Conservation (phyloP, 2,329 filamentous ascomycete species). For the Camillea tinctor region DNA sequence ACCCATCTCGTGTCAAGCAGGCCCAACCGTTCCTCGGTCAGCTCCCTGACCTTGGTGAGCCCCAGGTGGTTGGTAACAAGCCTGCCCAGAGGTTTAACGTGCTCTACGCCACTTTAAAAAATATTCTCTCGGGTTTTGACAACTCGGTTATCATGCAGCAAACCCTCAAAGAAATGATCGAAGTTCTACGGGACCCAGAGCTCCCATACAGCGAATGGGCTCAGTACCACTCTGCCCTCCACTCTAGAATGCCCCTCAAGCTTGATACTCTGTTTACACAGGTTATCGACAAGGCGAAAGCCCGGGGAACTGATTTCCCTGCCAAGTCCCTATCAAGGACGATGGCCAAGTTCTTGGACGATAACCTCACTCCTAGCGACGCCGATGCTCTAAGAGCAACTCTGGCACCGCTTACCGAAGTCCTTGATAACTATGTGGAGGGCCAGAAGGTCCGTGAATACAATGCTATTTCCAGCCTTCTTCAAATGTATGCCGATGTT, state of each 20-base stretch:
- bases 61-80: slow-evolving; percentile 86
- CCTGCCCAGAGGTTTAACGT: slow-evolving; percentile 83
- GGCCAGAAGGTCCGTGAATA: slow-evolving; percentile 91
- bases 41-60: slow-evolving; percentile 81
- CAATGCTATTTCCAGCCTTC: slow-evolving; percentile 72
- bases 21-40: slow-evolving; percentile 91
- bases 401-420: slow-evolving; percentile 71
- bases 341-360: slow-evolving; percentile 84
- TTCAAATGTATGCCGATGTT: slow-evolving; percentile 78
- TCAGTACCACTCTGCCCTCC: slow-evolving; percentile 92
- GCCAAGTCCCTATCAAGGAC: slow-evolving; percentile 83
- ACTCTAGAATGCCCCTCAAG: slow-evolving; percentile 94
- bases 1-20: slow-evolving; percentile 94
- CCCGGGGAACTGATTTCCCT: slow-evolving; percentile 83
- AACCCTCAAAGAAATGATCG: slow-evolving; percentile 84
- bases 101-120: slow-evolving; percentile 73
- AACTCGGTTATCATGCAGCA: slow-evolving; percentile 94
- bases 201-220: slow-evolving; percentile 97
- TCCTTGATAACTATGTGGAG: slow-evolving; percentile 79
- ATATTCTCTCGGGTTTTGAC: slow-evolving; percentile 92
- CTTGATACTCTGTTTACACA: slow-evolving; percentile 80
- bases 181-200: slow-evolving; percentile 84
- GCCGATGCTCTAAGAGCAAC: slow-evolving; percentile 70
- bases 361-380: slow-evolving; percentile 73
- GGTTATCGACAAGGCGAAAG: slow-evolving; percentile 79